Evolutionary conservation across 2,329 filamentous ascomycete species (phyloP), one percentile per base, ranked within the genome.

Genomic region (Beauveria sp.): DNA sequence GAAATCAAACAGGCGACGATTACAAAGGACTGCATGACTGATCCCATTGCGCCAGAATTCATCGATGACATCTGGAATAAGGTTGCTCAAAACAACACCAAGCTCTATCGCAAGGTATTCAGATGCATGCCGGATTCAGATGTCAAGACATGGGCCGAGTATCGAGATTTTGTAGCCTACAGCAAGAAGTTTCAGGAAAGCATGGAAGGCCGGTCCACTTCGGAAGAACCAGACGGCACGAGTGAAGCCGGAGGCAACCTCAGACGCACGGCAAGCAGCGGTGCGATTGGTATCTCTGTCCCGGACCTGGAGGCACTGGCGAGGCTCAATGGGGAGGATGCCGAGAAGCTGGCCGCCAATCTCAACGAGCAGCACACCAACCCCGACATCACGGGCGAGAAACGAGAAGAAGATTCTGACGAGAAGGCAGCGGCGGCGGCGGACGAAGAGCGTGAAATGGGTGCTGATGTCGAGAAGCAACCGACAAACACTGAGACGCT

Each of bases 121-220:
- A 87, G 92, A 52, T 97, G 92, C 74, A 96, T 96, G 90, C 94
- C 94, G 1, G 94, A 99, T 72, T 97, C 87, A 56, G 91, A 97
- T 70, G 94, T 96, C 28, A 88, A 86, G 65, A 93, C 89, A 48
- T 99, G 94, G 94, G 87, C 89, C 66, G 90, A 96, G 65, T 99
- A 99, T 74, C 88, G 90, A 64, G 89, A 96, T 66, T 96, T 89
- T 70, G 81, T 84, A 59, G 82, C 86, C 5, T 97, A 97, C 71
- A 81, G 83, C 20, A 85, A 89, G 66, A 84, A 86, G 51, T 97
- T 99, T 77, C 83, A 84, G 61, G 86, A 89, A 67, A 83, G 77
- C 70, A 83, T 84, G 80, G 79, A 80, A 53, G 77, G 76, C 73
- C 90, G 78, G 72, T 79, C 69, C 20, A 61, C 67, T 67, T 77